phyloP scores from a whole-genome alignment of 805 yeast genomes.

The Sungouiella blattae region DNA sequence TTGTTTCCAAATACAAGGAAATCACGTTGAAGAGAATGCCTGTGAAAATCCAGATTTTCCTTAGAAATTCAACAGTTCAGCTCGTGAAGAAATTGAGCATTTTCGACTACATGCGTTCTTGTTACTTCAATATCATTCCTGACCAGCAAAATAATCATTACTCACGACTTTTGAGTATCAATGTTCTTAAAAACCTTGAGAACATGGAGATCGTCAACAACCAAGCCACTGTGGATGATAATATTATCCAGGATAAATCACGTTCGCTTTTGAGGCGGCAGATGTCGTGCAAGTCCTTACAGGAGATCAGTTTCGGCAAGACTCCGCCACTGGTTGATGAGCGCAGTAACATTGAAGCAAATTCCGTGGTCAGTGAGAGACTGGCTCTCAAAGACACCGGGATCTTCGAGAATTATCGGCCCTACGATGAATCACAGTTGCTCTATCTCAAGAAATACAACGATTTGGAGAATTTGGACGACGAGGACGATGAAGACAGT shows the following conservation, averaged over 20 bases:
- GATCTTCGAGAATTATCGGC: neutral
- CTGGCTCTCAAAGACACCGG: neutral
- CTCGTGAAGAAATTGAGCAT: constrained; percentile 31
- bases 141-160: constrained; percentile 34
- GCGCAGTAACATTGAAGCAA: neutral
- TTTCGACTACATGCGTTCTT: constrained; percentile 38
- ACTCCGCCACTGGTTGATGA: neutral
- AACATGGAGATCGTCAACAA: constrained; percentile 26
- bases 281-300: constrained; percentile 15
- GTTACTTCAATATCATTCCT: constrained; percentile 36
- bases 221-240: constrained; percentile 26
- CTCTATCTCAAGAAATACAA: constrained; percentile 4
- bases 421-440: constrained; percentile 4
- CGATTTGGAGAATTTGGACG: constrained; percentile 13
- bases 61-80: constrained; percentile 27
- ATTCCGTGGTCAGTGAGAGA: neutral
- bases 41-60: constrained; percentile 30
- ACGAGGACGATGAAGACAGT: constrained; percentile 20
- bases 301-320: neutral
- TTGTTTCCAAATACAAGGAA: constrained; percentile 20
- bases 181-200: constrained; percentile 38
- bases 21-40: constrained; percentile 28
- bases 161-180: constrained; percentile 30
- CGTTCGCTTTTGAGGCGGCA: constrained; percentile 14
- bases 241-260: constrained; percentile 14